Conservation (phyloP, 352 stramenopile genomes). For the Thalassiosira livingstoniorum region DNA sequence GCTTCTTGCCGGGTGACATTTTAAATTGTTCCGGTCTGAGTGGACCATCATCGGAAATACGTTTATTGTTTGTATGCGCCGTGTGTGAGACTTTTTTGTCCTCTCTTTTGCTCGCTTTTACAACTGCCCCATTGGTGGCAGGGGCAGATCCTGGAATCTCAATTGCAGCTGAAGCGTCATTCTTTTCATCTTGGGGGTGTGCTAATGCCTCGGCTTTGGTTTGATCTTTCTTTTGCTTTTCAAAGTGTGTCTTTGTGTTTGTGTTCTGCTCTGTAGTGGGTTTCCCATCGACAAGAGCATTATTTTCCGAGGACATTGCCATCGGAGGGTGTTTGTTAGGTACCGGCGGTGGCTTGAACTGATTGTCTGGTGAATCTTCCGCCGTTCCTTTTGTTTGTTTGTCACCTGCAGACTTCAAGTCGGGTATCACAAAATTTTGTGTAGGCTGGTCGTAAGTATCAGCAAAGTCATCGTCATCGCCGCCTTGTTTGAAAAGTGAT, state of each 20-base stretch:
- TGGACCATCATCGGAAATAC: too few relatives aligned
- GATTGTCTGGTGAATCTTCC: conserved; percentile 34
- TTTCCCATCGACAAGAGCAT: not conserved
- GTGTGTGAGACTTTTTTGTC: too few relatives aligned
- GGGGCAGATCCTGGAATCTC: too few relatives aligned
- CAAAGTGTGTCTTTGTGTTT: not conserved
- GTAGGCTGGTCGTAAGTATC: conserved; percentile 20
- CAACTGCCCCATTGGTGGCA: too few relatives aligned
- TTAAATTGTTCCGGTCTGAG: too few relatives aligned
- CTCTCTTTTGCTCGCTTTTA: too few relatives aligned
- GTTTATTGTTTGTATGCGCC: too few relatives aligned
- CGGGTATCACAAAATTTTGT: not conserved
- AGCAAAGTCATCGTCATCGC: conserved; percentile 10
- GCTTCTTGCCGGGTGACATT: not conserved
- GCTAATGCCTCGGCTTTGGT: not conserved
- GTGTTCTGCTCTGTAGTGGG: too few relatives aligned
- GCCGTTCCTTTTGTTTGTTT: conserved; percentile 3
- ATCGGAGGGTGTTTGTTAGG: too few relatives aligned
- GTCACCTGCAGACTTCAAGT: not conserved
- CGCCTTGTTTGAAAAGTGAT: too few relatives aligned
- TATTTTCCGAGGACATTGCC: not conserved
- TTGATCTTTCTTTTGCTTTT: not conserved
- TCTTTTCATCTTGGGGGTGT: not conserved
- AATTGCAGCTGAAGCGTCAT: too few relatives aligned
- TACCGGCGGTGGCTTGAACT: conserved; percentile 13